A percentile compares a stretch with the other conserved stretches of the same genome.
Evolutionary conservation across 768 basidiomycete genomes (phyloP).

Genomic region (Clavulina sp.): DNA sequence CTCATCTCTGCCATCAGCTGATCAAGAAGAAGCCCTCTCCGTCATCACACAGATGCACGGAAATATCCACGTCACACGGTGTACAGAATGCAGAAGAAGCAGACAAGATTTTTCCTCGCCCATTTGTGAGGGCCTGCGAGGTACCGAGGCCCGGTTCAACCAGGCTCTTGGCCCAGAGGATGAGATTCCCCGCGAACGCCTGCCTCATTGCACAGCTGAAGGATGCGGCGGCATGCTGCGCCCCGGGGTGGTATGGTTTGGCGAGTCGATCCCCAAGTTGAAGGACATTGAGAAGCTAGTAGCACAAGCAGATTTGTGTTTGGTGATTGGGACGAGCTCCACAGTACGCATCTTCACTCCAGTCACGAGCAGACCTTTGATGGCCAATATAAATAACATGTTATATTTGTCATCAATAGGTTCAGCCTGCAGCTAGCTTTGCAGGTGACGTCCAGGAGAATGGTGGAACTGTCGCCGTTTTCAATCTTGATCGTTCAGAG

Average conservation of each 20-base stretch:
- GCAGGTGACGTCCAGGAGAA: conserved; percentile 7
- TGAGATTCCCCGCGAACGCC: conserved; percentile 19
- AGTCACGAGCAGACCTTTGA: background rate
- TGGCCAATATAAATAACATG: background rate
- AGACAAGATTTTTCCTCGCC: conserved; percentile 28
- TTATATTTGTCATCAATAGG: conserved; percentile 5
- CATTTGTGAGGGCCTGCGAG: conserved; percentile 28
- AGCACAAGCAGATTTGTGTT: conserved; percentile 29
- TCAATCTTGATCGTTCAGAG: conserved; percentile 12
- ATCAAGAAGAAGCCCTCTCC: background rate
- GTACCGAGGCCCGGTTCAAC: conserved; percentile 22
- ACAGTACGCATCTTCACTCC: conserved; percentile 21
- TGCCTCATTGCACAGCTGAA: conserved; percentile 25
- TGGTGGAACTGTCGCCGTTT: conserved; percentile 14
- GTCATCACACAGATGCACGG: conserved; percentile 40
- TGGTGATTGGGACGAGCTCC: conserved; percentile 40
- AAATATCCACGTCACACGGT: conserved; percentile 33
- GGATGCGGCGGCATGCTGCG: conserved; percentile 27
- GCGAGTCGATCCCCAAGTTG: conserved; percentile 27
- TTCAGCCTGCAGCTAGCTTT: conserved; percentile 15
- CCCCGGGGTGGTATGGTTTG: conserved; percentile 45
- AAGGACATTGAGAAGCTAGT: conserved; percentile 27
- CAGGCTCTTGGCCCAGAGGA: conserved; percentile 18
- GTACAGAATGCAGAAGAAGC: conserved; percentile 29
- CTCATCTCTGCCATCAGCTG: background rate